phyloP scores from a whole-genome alignment of 768 basidiomycete genomes.

The Mycena galopus region DNA sequence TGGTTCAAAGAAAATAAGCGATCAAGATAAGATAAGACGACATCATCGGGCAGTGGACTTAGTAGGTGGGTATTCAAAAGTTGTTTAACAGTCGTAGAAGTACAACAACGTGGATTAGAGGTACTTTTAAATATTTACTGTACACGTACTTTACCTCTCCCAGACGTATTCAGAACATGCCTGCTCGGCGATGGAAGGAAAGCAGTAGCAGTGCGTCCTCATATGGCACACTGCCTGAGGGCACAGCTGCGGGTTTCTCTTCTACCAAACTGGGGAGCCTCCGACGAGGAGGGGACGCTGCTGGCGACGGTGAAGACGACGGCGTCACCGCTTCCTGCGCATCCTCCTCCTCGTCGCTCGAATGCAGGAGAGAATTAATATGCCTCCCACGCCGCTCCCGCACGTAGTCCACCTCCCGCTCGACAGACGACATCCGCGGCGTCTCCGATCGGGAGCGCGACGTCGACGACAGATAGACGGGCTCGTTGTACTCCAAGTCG shows the following conservation, averaged over 20 bases:
- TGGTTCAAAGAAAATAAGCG: not conserved
- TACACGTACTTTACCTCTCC: too few species aligned
- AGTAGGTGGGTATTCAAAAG: not conserved
- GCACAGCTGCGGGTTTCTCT: conserved; percentile 50
- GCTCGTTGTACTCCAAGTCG: conserved; percentile 53
- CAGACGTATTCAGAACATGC: conserved; percentile 7
- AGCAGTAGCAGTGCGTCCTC: conserved; percentile 83
- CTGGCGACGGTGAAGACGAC: conserved; percentile 20
- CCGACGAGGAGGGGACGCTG: conserved; percentile 40
- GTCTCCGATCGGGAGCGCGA: conserved; percentile 32
- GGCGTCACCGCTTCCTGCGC: conserved; percentile 35
- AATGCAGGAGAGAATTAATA: conserved; percentile 7
- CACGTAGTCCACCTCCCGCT: conserved; percentile 4
- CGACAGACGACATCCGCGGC: conserved; percentile 20
- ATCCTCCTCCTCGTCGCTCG: conserved; percentile 38
- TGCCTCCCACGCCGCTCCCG: not conserved
- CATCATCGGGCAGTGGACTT: too few species aligned
- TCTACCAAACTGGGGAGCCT: conserved; percentile 60
- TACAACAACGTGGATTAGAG: conserved; percentile 21
- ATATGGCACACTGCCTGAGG: conserved; percentile 69
- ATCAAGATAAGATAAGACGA: conserved; percentile 4
- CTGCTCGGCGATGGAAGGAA: conserved; percentile 73
- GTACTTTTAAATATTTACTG: not conserved
- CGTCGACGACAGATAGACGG: conserved; percentile 32
- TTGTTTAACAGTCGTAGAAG: not conserved